Conservation (phyloP, 2,329 filamentous ascomycete species). For the Diaporthe vaccinii region DNA sequence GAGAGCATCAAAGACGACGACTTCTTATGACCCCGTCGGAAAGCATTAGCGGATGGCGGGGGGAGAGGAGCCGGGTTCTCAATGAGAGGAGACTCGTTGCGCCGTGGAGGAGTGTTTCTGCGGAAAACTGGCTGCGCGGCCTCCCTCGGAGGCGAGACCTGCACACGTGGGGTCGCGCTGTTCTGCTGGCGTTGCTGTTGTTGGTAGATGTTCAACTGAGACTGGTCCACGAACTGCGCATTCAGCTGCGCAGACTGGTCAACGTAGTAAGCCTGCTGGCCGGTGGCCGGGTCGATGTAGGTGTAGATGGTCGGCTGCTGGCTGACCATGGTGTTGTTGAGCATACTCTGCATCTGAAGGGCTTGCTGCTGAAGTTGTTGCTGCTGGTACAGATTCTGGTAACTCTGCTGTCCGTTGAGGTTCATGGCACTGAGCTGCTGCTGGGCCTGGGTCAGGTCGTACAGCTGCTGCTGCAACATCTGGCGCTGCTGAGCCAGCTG, state of each 20-base stretch:
- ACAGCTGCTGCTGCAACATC: constrained; percentile 92
- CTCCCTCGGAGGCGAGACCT: constrained; percentile 85
- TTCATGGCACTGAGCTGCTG: constrained; percentile 86
- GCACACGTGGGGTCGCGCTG: constrained; percentile 76
- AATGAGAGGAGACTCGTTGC: constrained; percentile 74
- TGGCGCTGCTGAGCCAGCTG: constrained; percentile 96
- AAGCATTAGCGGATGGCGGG: constrained; percentile 89
- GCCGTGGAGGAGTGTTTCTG: constrained; percentile 76
- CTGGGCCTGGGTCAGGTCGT: constrained; percentile 84
- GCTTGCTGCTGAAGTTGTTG: constrained; percentile 67
- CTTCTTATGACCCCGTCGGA: constrained; percentile 96
- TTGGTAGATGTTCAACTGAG: constrained; percentile 55
- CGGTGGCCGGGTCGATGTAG: constrained; percentile 88
- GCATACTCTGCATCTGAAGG: constrained; percentile 70
- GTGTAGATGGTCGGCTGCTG: constrained; percentile 81
- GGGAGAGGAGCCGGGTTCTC: constrained; percentile 77
- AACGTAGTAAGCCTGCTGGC: constrained; percentile 85
- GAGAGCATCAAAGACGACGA: constrained; percentile 75
- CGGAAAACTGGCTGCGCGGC: constrained; percentile 66
- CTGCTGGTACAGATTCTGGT: constrained; percentile 69
- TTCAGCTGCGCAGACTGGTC: constrained; percentile 70
- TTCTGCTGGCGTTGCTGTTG: constrained; percentile 65
- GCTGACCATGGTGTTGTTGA: constrained; percentile 65
- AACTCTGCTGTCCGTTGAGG: constrained; percentile 73
- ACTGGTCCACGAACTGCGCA: constrained; percentile 40